A percentile compares a stretch with the other conserved stretches of the same genome.
Conservation (phyloP, 2,329 filamentous ascomycete species). For the Raffaelea ambrosiae region DNA sequence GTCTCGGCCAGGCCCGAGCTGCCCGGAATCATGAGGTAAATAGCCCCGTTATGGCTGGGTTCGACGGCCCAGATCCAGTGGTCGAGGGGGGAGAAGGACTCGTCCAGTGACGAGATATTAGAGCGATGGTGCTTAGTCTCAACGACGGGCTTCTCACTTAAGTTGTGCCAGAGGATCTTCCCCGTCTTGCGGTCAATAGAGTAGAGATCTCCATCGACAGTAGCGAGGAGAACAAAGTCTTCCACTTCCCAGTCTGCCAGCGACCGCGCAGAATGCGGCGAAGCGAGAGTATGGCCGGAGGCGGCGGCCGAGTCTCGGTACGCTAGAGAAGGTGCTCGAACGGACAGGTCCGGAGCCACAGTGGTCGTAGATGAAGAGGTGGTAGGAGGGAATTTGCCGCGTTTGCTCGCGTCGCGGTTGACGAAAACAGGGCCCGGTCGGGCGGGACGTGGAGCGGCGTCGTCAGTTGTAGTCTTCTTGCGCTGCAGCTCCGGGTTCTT, state of each 20-base stretch:
- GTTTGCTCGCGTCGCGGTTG: conserved; percentile 20
- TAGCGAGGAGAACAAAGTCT: conserved; percentile 99
- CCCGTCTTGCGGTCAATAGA: conserved; percentile 84
- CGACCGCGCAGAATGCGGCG: conserved; percentile 91
- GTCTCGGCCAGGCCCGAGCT: conserved; percentile 53
- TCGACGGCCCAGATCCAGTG: conserved; percentile 95
- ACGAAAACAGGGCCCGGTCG: conserved; percentile 16
- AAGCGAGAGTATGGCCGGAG: conserved; percentile 56
- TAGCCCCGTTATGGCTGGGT: conserved; percentile 73
- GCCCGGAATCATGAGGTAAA: conserved; percentile 78
- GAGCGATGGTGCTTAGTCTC: conserved; percentile 75
- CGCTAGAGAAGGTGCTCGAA: conserved; percentile 83
- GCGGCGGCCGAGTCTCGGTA: conserved; percentile 48
- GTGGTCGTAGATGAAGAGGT: conserved; percentile 46
- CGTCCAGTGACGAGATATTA: conserved; percentile 54
- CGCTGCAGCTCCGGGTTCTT: conserved; percentile 19
- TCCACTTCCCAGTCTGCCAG: conserved; percentile 99
- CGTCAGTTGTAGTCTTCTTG: conserved; percentile 8
- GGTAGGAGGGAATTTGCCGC: conserved; percentile 22
- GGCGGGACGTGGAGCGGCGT: conserved; percentile 19
- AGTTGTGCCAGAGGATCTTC: conserved; percentile 74
- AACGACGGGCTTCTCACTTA: conserved; percentile 79
- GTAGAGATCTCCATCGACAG: conserved; percentile 94
- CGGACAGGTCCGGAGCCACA: conserved; percentile 91
- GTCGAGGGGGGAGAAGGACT: conserved; percentile 59